Percentiles rank a stretch among this genome's conserved stretches.
These are phyloP conservation scores for Centrapalus pauciflorus DNA, from an alignment of 129 eudicot species.

Conservation along the genomic window DNA sequence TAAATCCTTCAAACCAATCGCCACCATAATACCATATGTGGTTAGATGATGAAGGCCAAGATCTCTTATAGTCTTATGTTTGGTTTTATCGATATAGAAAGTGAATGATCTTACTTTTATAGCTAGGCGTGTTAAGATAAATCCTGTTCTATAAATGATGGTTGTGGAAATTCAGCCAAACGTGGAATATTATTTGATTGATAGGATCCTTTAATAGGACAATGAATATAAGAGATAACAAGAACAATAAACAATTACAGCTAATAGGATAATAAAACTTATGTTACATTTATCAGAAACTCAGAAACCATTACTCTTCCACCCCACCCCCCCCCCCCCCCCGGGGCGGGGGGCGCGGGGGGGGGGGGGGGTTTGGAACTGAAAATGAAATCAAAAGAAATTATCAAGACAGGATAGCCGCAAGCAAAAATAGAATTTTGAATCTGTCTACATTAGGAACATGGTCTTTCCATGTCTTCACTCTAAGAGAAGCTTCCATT, in stretches of 20 bases:
- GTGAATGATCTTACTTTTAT: background rate
- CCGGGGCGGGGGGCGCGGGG: too few species aligned
- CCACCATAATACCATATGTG: too few species aligned
- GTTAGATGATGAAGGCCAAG: background rate
- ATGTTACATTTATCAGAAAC: background rate
- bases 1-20: too few species aligned
- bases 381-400: background rate
- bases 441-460: background rate
- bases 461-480: background rate
- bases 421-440: too few species aligned
- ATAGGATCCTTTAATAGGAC: background rate
- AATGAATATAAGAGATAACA: background rate
- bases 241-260: background rate
- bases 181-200: background rate
- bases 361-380: background rate
- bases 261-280: too few species aligned
- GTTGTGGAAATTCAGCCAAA: slow-evolving; percentile 2
- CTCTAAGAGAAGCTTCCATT: background rate
- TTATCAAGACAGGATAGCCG: too few species aligned
- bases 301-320: too few species aligned
- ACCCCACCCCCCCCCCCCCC: too few species aligned
- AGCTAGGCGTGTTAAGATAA: background rate
- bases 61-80: background rate
- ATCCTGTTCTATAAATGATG: background rate
- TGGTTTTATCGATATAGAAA: background rate